Evolutionary conservation across 208 protist genomes (phyloP), one percentile per base, ranked within the genome.

Genomic region (Wallacemonas rigidus): DNA sequence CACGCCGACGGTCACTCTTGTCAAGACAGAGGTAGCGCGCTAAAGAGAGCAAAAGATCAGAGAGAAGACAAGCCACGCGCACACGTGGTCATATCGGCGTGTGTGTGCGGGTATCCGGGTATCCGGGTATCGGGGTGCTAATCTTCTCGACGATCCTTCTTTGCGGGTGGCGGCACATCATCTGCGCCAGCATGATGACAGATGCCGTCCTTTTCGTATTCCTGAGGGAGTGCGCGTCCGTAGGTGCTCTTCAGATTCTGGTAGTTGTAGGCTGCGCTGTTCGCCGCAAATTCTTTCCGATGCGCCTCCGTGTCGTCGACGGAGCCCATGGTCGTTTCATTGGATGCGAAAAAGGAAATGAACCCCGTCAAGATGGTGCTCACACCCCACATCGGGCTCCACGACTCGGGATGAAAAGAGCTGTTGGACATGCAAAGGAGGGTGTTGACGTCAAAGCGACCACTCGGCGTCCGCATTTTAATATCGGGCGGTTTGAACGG

Each of bases 401-500:
- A 98, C 65, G 80, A 51, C 70, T 96, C 90, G 2, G 90, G 91
- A 76, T 98, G 95, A 65, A 93, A 97, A 70, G 83, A 83, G 39
- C 76, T 93, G 81, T 96, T 97, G 8, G 75, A 90, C 8, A 96
- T 70, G 75, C 95, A 98, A 39, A 98, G 86, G 47, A 47, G 38
- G 45, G 54, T 76, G 57, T 90, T 81, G 0, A 74, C 79, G 39
- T 82, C 38, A 65, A 98, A 96, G 40, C 95, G 77, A 6, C 95
- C 95, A 70, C 80, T 97, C 14, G 95, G 95, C 6, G 94, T 98
- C 15, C 81, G 76, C 63, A 98, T 72, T 38, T 88, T 75, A 39
- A 99, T 89, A 45, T 75, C 77, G 7, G 97, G 97, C n/a, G 97
- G 97, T 69, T 97, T 96, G 47, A 98, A 95, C 1, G 98, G 98